These are phyloP conservation scores for Cadophora sp. DNA, from an alignment of 2,329 filamentous ascomycete genomes.

Conservation along the genomic window DNA sequence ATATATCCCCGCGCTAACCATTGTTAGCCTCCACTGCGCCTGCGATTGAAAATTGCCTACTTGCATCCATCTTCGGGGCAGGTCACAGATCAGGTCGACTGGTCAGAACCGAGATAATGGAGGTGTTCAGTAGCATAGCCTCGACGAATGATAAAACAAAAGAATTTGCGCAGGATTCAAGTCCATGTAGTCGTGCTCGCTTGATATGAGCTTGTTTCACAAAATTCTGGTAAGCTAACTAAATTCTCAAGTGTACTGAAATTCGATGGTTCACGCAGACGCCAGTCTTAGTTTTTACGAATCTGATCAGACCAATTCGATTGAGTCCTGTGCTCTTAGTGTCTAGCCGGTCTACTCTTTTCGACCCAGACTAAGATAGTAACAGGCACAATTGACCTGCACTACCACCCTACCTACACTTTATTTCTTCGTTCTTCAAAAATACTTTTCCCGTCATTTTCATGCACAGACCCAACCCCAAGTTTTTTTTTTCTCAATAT, in stretches of 20 bases:
- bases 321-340: not conserved
- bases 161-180: not conserved
- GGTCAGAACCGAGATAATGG: slow-evolving; percentile 73
- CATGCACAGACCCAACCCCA: not conserved
- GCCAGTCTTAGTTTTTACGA: not conserved
- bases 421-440: too few relatives aligned
- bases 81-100: slow-evolving; percentile 93
- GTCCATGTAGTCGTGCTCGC: not conserved
- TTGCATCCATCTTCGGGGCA: slow-evolving; percentile 71
- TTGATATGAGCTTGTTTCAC: not conserved
- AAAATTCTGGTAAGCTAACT: slow-evolving; percentile 1
- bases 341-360: not conserved
- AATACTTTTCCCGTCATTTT: not conserved
- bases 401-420: too few relatives aligned
- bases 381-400: too few relatives aligned
- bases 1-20: slow-evolving; percentile 25
- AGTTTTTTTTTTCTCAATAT: too few relatives aligned
- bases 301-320: not conserved
- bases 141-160: not conserved
- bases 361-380: too few relatives aligned
- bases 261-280: not conserved
- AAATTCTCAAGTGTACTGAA: not conserved
- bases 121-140: slow-evolving; percentile 4
- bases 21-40: slow-evolving; percentile 74
- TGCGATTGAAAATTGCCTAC: slow-evolving; percentile 87